Base-by-base conservation (phyloP, 768 basidiomycete genomes). In the Pisolithus sp. region DNA sequence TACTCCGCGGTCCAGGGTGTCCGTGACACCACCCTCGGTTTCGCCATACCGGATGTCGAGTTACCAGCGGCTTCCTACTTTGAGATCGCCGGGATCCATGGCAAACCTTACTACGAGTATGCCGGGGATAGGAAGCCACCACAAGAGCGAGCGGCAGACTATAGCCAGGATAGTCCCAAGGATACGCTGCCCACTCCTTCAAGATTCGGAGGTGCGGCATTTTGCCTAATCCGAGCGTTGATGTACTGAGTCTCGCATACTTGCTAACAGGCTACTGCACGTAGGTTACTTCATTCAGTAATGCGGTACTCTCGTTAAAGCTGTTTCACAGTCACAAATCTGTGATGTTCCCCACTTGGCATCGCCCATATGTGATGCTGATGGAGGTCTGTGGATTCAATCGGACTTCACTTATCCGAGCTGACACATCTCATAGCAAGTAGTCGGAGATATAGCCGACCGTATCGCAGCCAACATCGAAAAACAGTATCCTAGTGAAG, bases 311-410 rank as follows among this genome's bases (percentile, higher is more conserved):
- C 21, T 18, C 34, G 20, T 44, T 52, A 7, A 34, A 46, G 17
- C 4, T 7, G 18, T 40, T 45, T 30, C 49, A 24, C 26, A 63
- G 62, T 44, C 62, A 63, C 38, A 53, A 54, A 12, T 52, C 54
- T 2, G 42, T 63, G 39, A 51, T 61, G 21, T 63, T 63, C 36
- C 52, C 60, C 24, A 42, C 62, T 45, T 63, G 63, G 63, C 62
- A 63, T 26, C 61, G 63, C 12, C 63, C 63, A n/a, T 63, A 63
- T 26, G 26, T 65, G 9, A 54, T 63, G 63, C 53, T 65, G n/a
- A 42, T 63, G 12, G 62, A 63, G 43, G 62, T 63, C 21, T n/a
- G 50, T 46, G n/a, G 17, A 36, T 48, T 23, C 2, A 18, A 26
- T 12, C 4, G 34, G 5, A 30, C 7, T 13, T 21, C 39, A 17